A percentile compares a stretch with the other conserved stretches of the same genome.
phyloP scores from a whole-genome alignment of 306 rosid species.

The Pterocarpus santalinus region DNA sequence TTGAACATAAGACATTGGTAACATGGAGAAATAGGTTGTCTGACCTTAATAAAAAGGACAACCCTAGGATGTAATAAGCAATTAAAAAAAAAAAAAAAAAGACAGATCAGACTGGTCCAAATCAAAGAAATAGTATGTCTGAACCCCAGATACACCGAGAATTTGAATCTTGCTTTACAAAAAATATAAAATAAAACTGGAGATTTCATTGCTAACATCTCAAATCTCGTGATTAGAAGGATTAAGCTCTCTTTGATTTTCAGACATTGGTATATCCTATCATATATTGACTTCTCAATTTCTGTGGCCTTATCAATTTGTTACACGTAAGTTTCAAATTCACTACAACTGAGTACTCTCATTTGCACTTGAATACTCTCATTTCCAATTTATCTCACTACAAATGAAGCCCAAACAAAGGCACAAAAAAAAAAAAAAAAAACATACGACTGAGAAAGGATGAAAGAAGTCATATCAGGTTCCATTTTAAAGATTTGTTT shows the following conservation, averaged over 20 bases:
- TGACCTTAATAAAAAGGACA: neutral
- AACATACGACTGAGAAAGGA: neutral
- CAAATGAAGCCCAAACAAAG: neutral
- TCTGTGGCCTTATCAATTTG: neutral
- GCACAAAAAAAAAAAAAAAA: no score
- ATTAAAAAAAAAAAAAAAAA: neutral
- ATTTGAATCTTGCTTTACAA: neutral
- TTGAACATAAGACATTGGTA: slow-evolving; percentile 3
- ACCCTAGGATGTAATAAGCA: neutral
- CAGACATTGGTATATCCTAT: neutral
- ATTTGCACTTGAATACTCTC: neutral
- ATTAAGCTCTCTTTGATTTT: neutral
- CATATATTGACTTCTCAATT: neutral
- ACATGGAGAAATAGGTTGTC: neutral
- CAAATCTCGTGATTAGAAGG: neutral
- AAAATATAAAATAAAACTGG: neutral
- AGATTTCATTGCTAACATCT: slow-evolving; percentile 2
- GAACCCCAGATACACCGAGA: neutral
- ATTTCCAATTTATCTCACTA: neutral
- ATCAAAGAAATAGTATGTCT: neutral
- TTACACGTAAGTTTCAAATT: neutral
- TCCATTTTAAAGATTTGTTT: neutral
- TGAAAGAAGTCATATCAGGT: neutral
- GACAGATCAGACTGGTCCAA: neutral
- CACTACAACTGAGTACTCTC: neutral